Base-by-base conservation (phyloP, 2,329 filamentous ascomycete species). In the Clarireedia paspali region DNA sequence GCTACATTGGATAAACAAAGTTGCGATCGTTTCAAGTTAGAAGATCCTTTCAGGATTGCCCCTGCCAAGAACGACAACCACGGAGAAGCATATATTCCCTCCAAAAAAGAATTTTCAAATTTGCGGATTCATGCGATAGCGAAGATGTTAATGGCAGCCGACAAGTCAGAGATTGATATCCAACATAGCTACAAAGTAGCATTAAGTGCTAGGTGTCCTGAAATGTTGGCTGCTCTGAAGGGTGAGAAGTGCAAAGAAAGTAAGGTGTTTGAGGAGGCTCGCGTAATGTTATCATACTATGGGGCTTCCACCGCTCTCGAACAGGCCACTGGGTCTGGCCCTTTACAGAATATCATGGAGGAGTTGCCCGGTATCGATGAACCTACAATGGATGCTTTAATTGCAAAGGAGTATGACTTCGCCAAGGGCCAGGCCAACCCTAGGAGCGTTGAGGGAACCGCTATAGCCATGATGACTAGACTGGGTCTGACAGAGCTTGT, bases 401-500 rank as follows among this genome's bases (percentile, higher is more conserved):
- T 47, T 1, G 5, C 14, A 3, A 23, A 23, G 34, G 24, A 14
- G 0, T 3, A 40, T 14, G 34, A 54, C n/a, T 48, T 40, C 12
- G 23, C 51, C 6, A 17, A 20, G 36, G 27, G 26, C 6, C 15
- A 20, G 20, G 20, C 20, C 2, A 20, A 20, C 10, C 15, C 3
- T 5, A 15, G 15, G 3, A 1, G 2, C 10, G 3, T 1, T n/a
- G 6, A 10, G 1, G 44, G 23, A 17, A 34, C 45, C 27, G 6
- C 34, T 12, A 55, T 50, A 7, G 12, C 14, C 5, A 23, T 56
- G 6, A 17, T 61, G 24, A 57, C 50, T 4, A 47, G 47, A 20
- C 57, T 36, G n/a, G 61, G 61, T 3, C 52, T 60, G 30, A 55
- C 50, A 5, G 50, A 52, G 26, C 14, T 59, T 14, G 27, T 60